Base-by-base conservation (phyloP, 2,329 filamentous ascomycete genomes). In the Anthostomella pinea region DNA sequence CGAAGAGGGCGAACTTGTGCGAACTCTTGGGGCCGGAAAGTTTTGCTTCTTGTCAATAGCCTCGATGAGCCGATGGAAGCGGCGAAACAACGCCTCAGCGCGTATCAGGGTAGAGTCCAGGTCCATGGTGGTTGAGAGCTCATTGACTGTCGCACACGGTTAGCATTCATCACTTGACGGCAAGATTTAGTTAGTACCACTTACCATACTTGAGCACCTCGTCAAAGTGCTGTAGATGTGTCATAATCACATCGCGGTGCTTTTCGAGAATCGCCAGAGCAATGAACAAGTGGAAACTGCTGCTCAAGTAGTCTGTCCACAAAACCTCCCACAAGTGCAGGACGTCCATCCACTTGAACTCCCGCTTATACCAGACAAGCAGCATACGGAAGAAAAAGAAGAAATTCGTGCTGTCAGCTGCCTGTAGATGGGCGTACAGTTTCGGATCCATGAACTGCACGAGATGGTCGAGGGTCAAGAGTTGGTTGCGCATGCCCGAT, bases 381-480 rank as follows among this genome's bases (percentile, higher is more conserved):
- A 98, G 73, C 93, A 97, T 97, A 42, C 93, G 86, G 78, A 97
- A 98, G 72, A 98, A 97, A 71, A 98, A 98, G 67, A 98, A 98
- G 65, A 98, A 98, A 62, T 98, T 98, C 16, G 93, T 98, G 56
- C 86, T 94, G 55, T 98, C 94, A 14, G 90, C 87, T 11, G 78
- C 82, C 61, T 95, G 81, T 0, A 98, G 77, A 54, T 98, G 93
- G 2, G 86, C 73, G 64, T 96, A 97, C 6, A 98, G 79, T 58
- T 89, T 86, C 0, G 94, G 93, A 51, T 98, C 93, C 81, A 98
- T 90, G 39, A 98, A 87, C 58, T 95, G 89, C 9, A 97, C 89
- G 1, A 98, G 81, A 48, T 98, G 89, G 57, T 98, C 90, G 3
- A 98, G 79, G 0, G 91, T 89, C 24, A 88, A 72, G 3, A 98